Evolutionary conservation across 2,329 filamentous ascomycete genomes (phyloP), one percentile per base, ranked within the genome.

Genomic region (Helotiales sp.): DNA sequence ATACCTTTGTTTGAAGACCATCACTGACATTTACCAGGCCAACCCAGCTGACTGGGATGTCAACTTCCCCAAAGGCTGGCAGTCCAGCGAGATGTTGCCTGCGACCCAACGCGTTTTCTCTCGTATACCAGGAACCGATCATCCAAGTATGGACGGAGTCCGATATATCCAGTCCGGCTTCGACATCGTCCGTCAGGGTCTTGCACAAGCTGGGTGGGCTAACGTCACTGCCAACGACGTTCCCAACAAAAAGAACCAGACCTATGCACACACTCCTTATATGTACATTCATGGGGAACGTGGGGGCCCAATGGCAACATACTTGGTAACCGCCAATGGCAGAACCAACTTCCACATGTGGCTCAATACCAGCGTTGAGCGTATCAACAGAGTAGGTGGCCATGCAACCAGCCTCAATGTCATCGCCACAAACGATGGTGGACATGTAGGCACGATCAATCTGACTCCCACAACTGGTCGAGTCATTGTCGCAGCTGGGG

Each of bases 1-100:
- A 46, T 8, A 22, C 7, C 9, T 30, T 49, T 12, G 48, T 3
- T 6, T 13, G 6, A 13, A 49, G 48, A 57, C 25, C 33, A 13
- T 55, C 24, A 3, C 59, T 67, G 49, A 67, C 44, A n/a, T 17
- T 6, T 5, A 7, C 52, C 52, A 80, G 75, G 81, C 88, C 0
- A 82, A 86, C 59, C 77, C 81, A 5, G 70, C 75, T 7, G 89
- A 91, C 69, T 91, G 88, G 77, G 85, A 91, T 69, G 79, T 82
- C 69, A 88, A 88, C 70, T 92, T 89, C 75, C 89, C 89, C 0
- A 63, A 74, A 1, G 88, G 88, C 29, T 92, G 89, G 89, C 85
- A 88, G 71, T 79, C 83, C 17, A 69, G 74, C 5, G 86, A 91
- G 64, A 81, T 91, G 69, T 74, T 75, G 59, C 69, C 75, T 24